Conservation (phyloP, 2,329 filamentous ascomycete genomes). For the Neoascochyta sp. region DNA sequence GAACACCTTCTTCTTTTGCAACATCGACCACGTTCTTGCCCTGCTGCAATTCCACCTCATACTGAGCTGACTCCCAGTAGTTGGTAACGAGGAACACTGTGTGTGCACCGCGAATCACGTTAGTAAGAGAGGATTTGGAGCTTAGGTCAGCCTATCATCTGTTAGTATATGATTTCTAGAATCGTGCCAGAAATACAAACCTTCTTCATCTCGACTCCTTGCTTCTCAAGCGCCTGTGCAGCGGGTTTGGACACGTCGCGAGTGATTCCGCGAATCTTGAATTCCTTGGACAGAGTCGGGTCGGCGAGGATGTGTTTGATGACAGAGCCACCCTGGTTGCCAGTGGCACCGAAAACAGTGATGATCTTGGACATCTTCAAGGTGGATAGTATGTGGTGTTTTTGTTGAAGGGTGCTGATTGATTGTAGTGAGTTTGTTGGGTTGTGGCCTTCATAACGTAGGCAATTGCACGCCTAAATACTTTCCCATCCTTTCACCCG, state of each 20-base stretch:
- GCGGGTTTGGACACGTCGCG: conserved; percentile 38
- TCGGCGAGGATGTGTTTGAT: conserved; percentile 47
- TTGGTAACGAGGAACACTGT: conserved; percentile 50
- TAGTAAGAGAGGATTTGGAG: conserved; percentile 38
- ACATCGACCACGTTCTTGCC: conserved; percentile 21
- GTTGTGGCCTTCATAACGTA: too few species aligned
- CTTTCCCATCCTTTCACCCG: too few species aligned
- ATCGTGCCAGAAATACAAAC: conserved; percentile 4
- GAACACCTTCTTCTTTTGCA: conserved; percentile 12
- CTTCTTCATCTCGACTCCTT: conserved; percentile 19
- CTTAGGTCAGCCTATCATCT: conserved; percentile 43
- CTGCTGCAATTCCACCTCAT: conserved; percentile 14
- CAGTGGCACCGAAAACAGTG: conserved; percentile 51
- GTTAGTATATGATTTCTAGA: conserved; percentile 13
- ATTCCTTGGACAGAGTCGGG: conserved; percentile 44
- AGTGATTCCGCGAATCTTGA: conserved; percentile 50
- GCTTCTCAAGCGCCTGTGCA: conserved; percentile 13
- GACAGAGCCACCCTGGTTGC: conserved; percentile 51
- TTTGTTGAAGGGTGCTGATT: too few species aligned
- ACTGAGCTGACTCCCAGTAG: conserved; percentile 12
- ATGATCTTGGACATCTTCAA: conserved; percentile 24
- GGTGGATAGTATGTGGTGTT: too few species aligned
- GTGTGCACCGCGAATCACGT: conserved; percentile 45
- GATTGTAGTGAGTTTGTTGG: too few species aligned
- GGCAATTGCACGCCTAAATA: too few species aligned